Conservation (phyloP, 139 green algal species). For the Mychonastes homosphaera region DNA sequence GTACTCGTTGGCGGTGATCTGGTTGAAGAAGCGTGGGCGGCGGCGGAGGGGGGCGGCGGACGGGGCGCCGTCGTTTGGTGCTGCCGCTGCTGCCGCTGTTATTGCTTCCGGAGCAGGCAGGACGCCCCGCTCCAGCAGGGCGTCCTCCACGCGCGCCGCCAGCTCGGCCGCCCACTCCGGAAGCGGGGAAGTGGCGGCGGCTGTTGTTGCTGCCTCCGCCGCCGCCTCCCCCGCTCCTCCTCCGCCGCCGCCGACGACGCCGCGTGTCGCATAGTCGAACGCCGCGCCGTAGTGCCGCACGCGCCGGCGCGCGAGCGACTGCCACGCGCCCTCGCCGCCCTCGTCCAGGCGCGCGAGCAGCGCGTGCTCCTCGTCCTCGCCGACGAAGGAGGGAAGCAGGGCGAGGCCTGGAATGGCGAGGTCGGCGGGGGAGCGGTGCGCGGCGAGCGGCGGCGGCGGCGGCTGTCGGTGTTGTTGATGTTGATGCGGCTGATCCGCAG, state of each 20-base stretch:
- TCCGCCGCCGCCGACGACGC: slow-evolving; percentile 11
- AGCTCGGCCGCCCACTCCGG: slow-evolving; percentile 5
- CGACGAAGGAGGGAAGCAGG: slow-evolving; percentile 50
- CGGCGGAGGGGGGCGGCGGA: background rate
- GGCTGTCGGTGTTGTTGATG: too few species aligned
- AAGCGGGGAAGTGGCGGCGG: too few species aligned
- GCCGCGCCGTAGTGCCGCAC: slow-evolving; percentile 85
- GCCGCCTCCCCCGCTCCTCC: background rate
- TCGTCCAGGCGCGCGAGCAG: slow-evolving; percentile 47
- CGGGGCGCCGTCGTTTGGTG: background rate
- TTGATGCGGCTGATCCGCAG: too few species aligned
- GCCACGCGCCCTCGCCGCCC: slow-evolving; percentile 29
- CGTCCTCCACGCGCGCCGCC: slow-evolving; percentile 9
- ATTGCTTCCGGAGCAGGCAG: background rate
- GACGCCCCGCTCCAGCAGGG: background rate
- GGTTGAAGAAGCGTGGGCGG: slow-evolving; percentile 11
- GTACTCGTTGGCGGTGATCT: slow-evolving; percentile 95
- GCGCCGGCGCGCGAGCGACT: slow-evolving; percentile 54
- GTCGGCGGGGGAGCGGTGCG: slow-evolving; percentile 6
- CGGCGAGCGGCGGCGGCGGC: too few species aligned
- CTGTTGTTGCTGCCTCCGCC: too few species aligned
- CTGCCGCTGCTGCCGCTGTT: background rate
- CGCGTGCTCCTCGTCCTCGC: slow-evolving; percentile 32
- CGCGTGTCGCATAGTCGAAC: slow-evolving; percentile 17
- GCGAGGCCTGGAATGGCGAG: slow-evolving; percentile 53